Conservation (phyloP, 371 early-diverging fungal species). For the Mucor indicus region DNA sequence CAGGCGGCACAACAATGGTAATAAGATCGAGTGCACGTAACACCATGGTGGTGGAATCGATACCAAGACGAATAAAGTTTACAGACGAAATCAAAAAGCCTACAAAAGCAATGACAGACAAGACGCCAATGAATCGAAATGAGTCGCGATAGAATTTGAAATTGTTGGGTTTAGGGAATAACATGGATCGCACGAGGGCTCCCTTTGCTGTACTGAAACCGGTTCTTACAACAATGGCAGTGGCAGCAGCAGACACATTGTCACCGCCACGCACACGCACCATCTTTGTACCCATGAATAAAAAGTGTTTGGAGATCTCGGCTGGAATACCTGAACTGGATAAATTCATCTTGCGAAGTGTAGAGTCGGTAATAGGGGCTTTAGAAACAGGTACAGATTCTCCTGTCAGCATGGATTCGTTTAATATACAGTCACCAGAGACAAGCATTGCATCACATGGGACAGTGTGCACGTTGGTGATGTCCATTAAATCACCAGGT, state of each 20-base stretch:
- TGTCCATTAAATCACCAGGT: conserved; percentile 93
- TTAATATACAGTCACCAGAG: conserved; percentile 96
- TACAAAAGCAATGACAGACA: conserved; percentile 73
- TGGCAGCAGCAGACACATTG: conserved; percentile 49
- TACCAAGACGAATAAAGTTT: conserved; percentile 80
- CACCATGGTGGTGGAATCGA: conserved; percentile 66
- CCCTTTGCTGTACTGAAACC: conserved; percentile 99
- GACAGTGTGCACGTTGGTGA: conserved; percentile 66
- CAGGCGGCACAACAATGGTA: conserved; percentile 95
- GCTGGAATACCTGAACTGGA: conserved; percentile 65
- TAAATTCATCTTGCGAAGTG: conserved; percentile 71
- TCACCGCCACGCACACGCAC: conserved; percentile 71
- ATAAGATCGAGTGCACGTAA: conserved; percentile 90
- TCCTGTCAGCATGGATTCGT: conserved; percentile 99
- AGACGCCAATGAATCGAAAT: conserved; percentile 91
- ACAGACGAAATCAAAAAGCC: conserved; percentile 85
- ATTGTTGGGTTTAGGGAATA: conserved; percentile 92
- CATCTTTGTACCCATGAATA: conserved; percentile 91
- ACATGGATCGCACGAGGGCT: conserved; percentile 89
- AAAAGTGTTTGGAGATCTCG: conserved; percentile 74
- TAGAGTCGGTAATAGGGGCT: conserved; percentile 66
- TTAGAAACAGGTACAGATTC: conserved; percentile 79
- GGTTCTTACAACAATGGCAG: conserved; percentile 88
- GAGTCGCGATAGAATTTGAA: conserved; percentile 96
- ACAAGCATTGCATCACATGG: conserved; percentile 96